These are phyloP conservation scores for Saccharata proteae DNA, from an alignment of 2,329 filamentous ascomycete species.

Conservation along the genomic window DNA sequence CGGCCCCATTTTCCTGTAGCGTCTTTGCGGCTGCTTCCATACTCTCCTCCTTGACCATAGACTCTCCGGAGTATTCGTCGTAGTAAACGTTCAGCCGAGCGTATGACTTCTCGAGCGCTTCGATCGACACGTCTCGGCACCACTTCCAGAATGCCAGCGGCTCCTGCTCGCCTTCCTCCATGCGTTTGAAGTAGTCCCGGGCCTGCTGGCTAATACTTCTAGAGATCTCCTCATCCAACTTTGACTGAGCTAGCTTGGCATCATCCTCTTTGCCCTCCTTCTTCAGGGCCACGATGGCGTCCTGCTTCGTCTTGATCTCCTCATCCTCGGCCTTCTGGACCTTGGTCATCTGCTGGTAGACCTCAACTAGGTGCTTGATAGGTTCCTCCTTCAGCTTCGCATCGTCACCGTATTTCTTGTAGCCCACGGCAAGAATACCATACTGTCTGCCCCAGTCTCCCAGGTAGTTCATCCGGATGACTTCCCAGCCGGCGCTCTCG, in stretches of 20 bases:
- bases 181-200: conserved; percentile 56
- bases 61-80: conserved; percentile 58
- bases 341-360: conserved; percentile 65
- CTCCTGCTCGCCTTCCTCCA: conserved; percentile 49
- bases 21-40: conserved; percentile 48
- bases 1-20: conserved; percentile 48
- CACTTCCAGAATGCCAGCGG: conserved; percentile 50
- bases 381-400: conserved; percentile 59
- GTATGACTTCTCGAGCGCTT: conserved; percentile 53
- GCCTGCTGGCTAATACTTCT: conserved; percentile 56
- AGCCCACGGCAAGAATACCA: conserved; percentile 60
- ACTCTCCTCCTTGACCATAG: conserved; percentile 50
- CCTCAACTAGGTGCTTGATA: conserved; percentile 70
- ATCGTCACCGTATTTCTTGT: conserved; percentile 63
- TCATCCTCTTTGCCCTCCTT: conserved; percentile 20
- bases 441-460: conserved; percentile 73
- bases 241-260: conserved; percentile 14
- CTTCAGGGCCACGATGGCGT: conserved; percentile 16
- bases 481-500: conserved; percentile 56
- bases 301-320: conserved; percentile 43
- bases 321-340: conserved; percentile 55
- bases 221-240: conserved; percentile 20
- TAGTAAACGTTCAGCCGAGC: conserved; percentile 53
- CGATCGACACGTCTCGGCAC: conserved; percentile 52
- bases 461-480: conserved; percentile 60